A percentile compares a stretch with the other conserved stretches of the same genome.
phyloP scores from a whole-genome alignment of 352 stramenopile species.

The Globisporangium perplexum region DNA sequence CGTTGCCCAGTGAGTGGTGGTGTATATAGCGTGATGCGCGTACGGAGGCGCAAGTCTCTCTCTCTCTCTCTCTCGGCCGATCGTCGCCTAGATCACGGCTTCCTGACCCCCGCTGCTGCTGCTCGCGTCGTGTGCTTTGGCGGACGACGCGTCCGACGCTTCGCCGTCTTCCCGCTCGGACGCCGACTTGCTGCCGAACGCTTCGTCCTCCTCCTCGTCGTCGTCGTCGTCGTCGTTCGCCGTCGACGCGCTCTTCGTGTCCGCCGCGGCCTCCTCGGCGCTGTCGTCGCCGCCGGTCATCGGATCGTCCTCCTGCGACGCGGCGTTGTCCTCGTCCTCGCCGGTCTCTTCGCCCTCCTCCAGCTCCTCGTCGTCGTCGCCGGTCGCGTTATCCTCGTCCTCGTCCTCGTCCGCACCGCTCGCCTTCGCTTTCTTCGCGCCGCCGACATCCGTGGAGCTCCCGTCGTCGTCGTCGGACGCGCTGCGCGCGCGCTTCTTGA shows the following conservation, averaged over 20 bases:
- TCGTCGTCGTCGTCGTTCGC: conserved; percentile 9
- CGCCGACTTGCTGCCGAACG: conserved; percentile 10
- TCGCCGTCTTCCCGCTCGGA: conserved; percentile 3
- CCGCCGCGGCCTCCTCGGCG: neutral
- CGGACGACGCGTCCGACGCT: neutral
- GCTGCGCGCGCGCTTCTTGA: conserved; percentile 47
- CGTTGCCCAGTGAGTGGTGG: conserved; percentile 1
- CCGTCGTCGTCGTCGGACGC: conserved; percentile 25
- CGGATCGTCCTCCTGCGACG: conserved; percentile 18
- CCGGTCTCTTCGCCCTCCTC: conserved; percentile 13
- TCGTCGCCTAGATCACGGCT: neutral
- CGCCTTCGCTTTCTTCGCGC: conserved; percentile 18
- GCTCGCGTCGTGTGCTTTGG: no score
- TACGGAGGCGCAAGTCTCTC: neutral
- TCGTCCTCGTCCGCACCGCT: conserved; percentile 14
- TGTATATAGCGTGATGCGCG: neutral
- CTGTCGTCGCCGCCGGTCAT: conserved; percentile 18
- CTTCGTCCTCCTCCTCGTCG: conserved; percentile 18
- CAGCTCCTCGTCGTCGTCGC: conserved; percentile 14
- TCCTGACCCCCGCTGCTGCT: neutral
- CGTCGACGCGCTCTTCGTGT: neutral
- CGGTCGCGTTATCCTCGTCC: conserved; percentile 9
- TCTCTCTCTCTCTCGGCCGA: neutral
- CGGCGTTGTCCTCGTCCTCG: conserved; percentile 4
- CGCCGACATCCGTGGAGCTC: conserved; percentile 7